Evolutionary conservation across 371 early-diverging fungal species (phyloP).

Genomic region (Mortierella sp.): DNA sequence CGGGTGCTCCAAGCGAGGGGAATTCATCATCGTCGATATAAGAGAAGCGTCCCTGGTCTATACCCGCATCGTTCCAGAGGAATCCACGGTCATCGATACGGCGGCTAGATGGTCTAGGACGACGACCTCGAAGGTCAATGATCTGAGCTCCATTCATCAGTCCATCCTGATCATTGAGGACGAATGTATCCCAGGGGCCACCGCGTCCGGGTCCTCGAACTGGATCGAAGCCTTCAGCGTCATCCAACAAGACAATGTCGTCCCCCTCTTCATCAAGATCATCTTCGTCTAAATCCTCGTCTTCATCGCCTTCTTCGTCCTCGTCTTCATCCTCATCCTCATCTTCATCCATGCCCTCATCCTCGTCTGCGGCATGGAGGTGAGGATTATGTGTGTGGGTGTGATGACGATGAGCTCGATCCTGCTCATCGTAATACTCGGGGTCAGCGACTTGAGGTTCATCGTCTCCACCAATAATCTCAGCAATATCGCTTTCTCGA

Average conservation of each 20-base stretch:
- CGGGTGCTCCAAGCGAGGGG: constrained; percentile 43
- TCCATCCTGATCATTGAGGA: constrained; percentile 40
- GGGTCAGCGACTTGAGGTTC: constrained; percentile 49
- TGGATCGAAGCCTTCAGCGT: constrained; percentile 59
- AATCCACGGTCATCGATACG: constrained; percentile 55
- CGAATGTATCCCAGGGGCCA: constrained; percentile 51
- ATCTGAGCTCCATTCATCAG: constrained; percentile 38
- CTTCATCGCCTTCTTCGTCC: constrained; percentile 57
- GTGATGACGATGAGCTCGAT: constrained; percentile 49
- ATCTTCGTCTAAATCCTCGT: constrained; percentile 63
- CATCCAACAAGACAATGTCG: constrained; percentile 55
- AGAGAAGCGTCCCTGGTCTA: constrained; percentile 49
- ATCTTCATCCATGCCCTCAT: constrained; percentile 60
- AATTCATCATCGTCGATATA: constrained; percentile 51
- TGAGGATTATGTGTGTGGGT: constrained; percentile 43
- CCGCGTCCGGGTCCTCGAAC: constrained; percentile 53
- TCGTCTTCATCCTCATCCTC: constrained; percentile 59
- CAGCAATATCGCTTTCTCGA: constrained; percentile 46
- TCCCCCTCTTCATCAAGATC: constrained; percentile 56
- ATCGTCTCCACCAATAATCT: constrained; percentile 56
- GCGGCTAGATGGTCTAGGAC: constrained; percentile 37
- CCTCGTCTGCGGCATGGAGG: constrained; percentile 44
- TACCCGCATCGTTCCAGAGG: constrained; percentile 35
- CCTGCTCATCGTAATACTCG: constrained; percentile 53
- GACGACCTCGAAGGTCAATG: constrained; percentile 46